These are phyloP conservation scores for Stenocarpella maydis DNA, from an alignment of 2,329 filamentous ascomycete species.

Conservation along the genomic window DNA sequence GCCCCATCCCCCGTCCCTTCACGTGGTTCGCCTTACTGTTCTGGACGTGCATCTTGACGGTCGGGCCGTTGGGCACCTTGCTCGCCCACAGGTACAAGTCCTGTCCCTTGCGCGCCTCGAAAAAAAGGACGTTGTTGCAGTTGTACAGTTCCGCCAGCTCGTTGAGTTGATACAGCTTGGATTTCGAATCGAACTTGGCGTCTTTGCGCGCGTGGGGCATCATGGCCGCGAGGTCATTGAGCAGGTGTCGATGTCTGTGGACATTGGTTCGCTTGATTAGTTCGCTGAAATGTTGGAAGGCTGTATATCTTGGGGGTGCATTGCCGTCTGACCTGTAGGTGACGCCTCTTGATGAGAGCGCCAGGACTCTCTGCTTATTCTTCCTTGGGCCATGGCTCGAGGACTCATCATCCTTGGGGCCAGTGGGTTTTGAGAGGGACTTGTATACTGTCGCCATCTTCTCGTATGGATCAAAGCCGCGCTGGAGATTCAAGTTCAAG, in stretches of 20 bases:
- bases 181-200: conserved; percentile 96
- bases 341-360: conserved; percentile 91
- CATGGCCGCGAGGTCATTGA: conserved; percentile 87
- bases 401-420: conserved; percentile 55
- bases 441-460: conserved; percentile 79
- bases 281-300: not conserved
- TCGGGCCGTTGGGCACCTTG: conserved; percentile 84
- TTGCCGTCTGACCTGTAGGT: conserved; percentile 73
- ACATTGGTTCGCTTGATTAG: conserved; percentile 10
- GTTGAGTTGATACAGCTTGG: conserved; percentile 83
- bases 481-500: not conserved
- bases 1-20: not conserved
- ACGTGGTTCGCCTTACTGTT: conserved; percentile 63
- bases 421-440: conserved; percentile 69
- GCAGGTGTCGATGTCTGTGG: conserved; percentile 85
- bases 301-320: not conserved
- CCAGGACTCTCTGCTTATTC: conserved; percentile 81
- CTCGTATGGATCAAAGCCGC: conserved; percentile 32
- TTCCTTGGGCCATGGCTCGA: conserved; percentile 60
- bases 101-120: conserved; percentile 92
- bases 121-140: conserved; percentile 91
- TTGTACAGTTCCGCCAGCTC: conserved; percentile 79
- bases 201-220: conserved; percentile 94
- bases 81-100: conserved; percentile 95
- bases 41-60: conserved; percentile 72